These are phyloP conservation scores for Xylaria polymorpha DNA, from an alignment of 2,329 filamentous ascomycete genomes.

Conservation along the genomic window DNA sequence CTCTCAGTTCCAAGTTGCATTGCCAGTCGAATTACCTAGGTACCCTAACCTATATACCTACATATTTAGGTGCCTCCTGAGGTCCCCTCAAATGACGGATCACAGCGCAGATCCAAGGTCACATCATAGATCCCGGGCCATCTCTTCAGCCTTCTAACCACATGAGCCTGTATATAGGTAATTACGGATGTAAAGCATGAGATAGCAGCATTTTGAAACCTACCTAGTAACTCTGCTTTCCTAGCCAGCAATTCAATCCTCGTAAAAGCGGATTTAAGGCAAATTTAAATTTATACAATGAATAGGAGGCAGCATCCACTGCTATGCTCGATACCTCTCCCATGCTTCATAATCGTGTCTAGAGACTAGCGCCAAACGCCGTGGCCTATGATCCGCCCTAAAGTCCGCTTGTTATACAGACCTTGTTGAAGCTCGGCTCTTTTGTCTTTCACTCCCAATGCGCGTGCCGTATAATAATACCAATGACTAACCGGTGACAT, in stretches of 20 bases:
- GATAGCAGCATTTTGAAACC: constrained; percentile 2
- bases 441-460: constrained; percentile 34
- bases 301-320: constrained; percentile 39
- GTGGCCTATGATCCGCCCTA: constrained; percentile 43
- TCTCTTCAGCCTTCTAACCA: too few species aligned
- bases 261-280: constrained; percentile 25
- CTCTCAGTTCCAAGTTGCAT: background rate
- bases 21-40: background rate
- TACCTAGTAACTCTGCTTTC: constrained; percentile 13
- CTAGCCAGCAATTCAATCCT: constrained; percentile 19
- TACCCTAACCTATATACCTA: too few species aligned
- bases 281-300: constrained; percentile 46
- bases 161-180: too few species aligned
- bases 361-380: constrained; percentile 46
- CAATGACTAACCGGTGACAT: constrained; percentile 20
- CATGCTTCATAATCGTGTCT: constrained; percentile 46
- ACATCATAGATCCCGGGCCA: too few species aligned
- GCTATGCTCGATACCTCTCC: constrained; percentile 38
- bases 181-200: too few species aligned
- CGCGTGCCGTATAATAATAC: constrained; percentile 29
- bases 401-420: constrained; percentile 47
- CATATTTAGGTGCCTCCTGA: too few species aligned
- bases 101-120: too few species aligned
- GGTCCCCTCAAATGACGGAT: too few species aligned
- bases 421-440: constrained; percentile 31